Evolutionary conservation across 2,329 filamentous ascomycete species (phyloP).

Genomic region (Colletotrichum euphorbiae): DNA sequence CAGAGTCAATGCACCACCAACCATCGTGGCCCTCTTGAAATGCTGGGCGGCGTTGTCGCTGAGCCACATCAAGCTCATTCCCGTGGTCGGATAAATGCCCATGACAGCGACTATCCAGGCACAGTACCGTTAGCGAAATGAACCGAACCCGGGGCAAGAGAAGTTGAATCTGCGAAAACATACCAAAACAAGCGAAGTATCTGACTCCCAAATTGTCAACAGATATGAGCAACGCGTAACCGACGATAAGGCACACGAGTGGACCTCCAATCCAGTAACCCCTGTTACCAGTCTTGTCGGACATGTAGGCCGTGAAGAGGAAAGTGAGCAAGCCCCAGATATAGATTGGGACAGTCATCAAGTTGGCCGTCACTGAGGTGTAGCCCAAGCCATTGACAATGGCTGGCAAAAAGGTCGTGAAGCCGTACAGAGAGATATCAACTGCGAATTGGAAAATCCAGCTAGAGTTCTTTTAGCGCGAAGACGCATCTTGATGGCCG

Average conservation of each 20-base stretch:
- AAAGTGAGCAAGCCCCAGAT: conserved; percentile 44
- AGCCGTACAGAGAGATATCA: conserved; percentile 50
- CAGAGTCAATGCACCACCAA: conserved; percentile 59
- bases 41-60: conserved; percentile 61
- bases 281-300: conserved; percentile 44
- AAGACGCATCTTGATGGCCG: neutral
- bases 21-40: conserved; percentile 59
- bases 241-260: conserved; percentile 45
- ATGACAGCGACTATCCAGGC: conserved; percentile 42
- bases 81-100: conserved; percentile 1
- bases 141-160: conserved; percentile 42
- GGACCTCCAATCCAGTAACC: conserved; percentile 43
- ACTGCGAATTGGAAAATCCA: conserved; percentile 45
- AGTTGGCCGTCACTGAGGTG: conserved; percentile 48
- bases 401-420: conserved; percentile 50
- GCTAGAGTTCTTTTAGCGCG: conserved; percentile 34
- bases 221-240: conserved; percentile 46
- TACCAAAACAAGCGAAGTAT: conserved; percentile 50
- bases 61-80: conserved; percentile 50
- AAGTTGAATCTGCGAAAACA: neutral
- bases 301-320: conserved; percentile 43
- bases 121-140: neutral
- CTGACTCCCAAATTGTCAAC: conserved; percentile 46
- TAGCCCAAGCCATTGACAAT: conserved; percentile 51
- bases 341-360: conserved; percentile 52